Conservation (phyloP, 441 rosid species). For the Adansonia gregorii region DNA sequence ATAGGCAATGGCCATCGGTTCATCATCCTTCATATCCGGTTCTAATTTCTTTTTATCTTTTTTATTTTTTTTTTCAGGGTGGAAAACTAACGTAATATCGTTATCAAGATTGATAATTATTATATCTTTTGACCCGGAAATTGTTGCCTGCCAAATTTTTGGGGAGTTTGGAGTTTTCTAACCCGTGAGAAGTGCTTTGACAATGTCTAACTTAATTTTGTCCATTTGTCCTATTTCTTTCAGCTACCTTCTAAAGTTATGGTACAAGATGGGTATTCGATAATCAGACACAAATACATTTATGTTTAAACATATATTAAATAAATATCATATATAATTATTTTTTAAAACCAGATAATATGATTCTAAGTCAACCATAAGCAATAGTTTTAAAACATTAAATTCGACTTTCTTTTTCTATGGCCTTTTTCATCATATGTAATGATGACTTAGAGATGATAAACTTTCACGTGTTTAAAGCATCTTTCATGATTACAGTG, state of each 20-base stretch:
- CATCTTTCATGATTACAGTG: constrained; percentile 22
- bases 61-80: not conserved
- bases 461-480: constrained; percentile 12
- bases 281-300: too few species aligned
- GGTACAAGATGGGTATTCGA: too few species aligned
- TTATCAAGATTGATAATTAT: not conserved
- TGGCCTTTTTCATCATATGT: constrained; percentile 7
- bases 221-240: not conserved
- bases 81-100: not conserved
- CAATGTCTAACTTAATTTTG: not conserved
- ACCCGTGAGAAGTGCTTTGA: not conserved
- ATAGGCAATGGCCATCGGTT: not conserved
- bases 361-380: not conserved
- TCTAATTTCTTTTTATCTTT: not conserved
- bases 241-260: not conserved
- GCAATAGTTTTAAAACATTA: not conserved
- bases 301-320: not conserved
- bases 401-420: constrained; percentile 2
- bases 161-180: not conserved
- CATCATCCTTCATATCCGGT: not conserved
- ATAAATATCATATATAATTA: not conserved
- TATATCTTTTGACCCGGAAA: not conserved
- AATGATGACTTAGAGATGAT: constrained; percentile 4
- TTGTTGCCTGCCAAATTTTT: not conserved
- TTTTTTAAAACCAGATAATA: not conserved